phyloP scores from a whole-genome alignment of 2,329 filamentous ascomycete genomes.

The Ceratocystis smalleyi region DNA sequence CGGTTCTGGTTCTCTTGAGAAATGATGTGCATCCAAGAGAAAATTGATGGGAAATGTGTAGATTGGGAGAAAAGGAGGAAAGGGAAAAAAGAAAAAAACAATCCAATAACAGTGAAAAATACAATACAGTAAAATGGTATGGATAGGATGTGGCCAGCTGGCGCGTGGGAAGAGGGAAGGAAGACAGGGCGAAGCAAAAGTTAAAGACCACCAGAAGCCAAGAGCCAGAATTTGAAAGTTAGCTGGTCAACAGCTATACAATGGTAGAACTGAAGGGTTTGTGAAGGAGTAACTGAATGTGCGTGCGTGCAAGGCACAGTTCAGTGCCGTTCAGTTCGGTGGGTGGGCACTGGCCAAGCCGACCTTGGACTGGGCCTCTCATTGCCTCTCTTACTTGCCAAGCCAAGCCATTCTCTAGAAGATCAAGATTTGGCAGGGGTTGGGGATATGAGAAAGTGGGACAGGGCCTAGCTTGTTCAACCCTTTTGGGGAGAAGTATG shows the following conservation, averaged over 20 bases:
- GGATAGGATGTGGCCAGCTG: conserved; percentile 8
- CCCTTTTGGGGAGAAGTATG: conserved; percentile 6
- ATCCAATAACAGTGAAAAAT: not conserved
- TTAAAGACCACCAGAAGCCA: not conserved
- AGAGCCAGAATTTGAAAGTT: not conserved
- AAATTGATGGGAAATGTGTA: not conserved
- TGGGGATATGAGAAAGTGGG: not conserved
- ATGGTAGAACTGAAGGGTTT: not conserved
- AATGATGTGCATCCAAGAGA: not conserved
- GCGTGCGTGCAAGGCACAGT: not conserved
- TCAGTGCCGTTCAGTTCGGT: not conserved
- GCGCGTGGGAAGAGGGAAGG: conserved; percentile 8
- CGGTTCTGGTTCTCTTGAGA: not conserved
- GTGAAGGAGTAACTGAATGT: too few species aligned
- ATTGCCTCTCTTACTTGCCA: conserved; percentile 7
- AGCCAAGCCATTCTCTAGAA: conserved; percentile 11
- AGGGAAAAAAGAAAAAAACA: conserved; percentile 6
- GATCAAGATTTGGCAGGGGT: conserved; percentile 12
- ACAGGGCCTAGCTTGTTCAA: conserved; percentile 21
- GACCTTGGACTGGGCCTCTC: not conserved
- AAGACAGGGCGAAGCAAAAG: conserved; percentile 2
- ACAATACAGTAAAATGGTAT: not conserved
- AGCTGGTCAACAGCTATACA: too few species aligned
- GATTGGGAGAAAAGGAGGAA: not conserved
- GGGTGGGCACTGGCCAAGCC: conserved; percentile 1